Evolutionary conservation across 2,329 filamentous ascomycete genomes (phyloP).

Genomic region (Anthostomella pinea): DNA sequence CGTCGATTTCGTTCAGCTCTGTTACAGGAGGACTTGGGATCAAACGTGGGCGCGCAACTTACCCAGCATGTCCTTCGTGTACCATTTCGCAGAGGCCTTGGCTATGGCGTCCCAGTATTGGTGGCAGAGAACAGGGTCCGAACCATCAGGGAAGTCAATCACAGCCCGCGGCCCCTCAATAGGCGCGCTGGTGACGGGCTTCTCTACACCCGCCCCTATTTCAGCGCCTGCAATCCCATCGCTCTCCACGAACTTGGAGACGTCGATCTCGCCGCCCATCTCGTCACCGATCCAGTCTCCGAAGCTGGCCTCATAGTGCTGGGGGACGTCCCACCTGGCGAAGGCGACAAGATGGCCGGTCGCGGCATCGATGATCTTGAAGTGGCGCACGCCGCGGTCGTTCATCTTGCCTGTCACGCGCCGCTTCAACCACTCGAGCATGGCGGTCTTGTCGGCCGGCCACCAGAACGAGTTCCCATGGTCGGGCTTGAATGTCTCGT

Average conservation of each 20-base stretch:
- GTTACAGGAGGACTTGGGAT: not conserved
- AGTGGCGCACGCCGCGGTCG: slow-evolving; percentile 29
- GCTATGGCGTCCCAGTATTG: slow-evolving; percentile 31
- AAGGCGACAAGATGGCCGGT: slow-evolving; percentile 31
- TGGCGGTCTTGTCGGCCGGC: slow-evolving; percentile 20
- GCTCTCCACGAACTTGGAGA: slow-evolving; percentile 8
- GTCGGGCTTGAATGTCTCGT: slow-evolving; percentile 24
- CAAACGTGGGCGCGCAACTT: slow-evolving; percentile 9
- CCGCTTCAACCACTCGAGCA: slow-evolving; percentile 29
- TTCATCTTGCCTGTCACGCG: slow-evolving; percentile 28
- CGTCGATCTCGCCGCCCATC: slow-evolving; percentile 9
- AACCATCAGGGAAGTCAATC: slow-evolving; percentile 28
- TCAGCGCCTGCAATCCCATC: slow-evolving; percentile 9
- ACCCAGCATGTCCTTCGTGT: slow-evolving; percentile 34
- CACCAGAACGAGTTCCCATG: slow-evolving; percentile 30
- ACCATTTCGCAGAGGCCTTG: slow-evolving; percentile 27
- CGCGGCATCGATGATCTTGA: slow-evolving; percentile 31
- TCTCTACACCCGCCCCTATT: slow-evolving; percentile 5
- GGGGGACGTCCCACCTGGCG: slow-evolving; percentile 34
- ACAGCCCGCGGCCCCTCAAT: slow-evolving; percentile 13
- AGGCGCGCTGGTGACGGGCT: slow-evolving; percentile 6
- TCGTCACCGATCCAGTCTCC: slow-evolving; percentile 18
- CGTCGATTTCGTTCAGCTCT: not conserved
- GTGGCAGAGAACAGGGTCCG: slow-evolving; percentile 26
- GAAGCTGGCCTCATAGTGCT: slow-evolving; percentile 23